A percentile compares a stretch with the other conserved stretches of the same genome.
These are phyloP conservation scores for Gossypium davidsonii DNA, from an alignment of 441 rosid species.

Conservation along the genomic window DNA sequence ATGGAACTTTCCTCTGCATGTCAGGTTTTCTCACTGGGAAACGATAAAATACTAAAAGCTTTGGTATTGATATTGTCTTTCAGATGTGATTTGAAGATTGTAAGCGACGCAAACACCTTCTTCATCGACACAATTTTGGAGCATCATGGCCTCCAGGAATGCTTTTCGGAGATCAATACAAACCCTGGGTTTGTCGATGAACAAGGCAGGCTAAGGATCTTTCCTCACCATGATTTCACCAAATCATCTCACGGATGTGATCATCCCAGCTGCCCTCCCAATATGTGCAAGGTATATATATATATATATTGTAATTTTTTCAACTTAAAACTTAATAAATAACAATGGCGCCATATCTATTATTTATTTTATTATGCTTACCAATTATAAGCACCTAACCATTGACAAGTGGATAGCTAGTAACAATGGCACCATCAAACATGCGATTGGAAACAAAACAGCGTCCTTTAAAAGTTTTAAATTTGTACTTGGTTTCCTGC, in stretches of 20 bases:
- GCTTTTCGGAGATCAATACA: conserved; percentile 58
- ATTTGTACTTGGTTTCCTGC: too few relatives aligned
- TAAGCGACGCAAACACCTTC: conserved; percentile 75
- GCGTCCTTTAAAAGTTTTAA: too few relatives aligned
- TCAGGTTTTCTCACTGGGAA: background rate
- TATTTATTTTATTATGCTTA: too few relatives aligned
- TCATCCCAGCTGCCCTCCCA: conserved; percentile 43
- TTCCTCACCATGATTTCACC: conserved; percentile 51
- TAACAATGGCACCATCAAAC: too few relatives aligned
- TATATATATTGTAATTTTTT: background rate
- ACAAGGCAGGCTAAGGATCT: conserved; percentile 38
- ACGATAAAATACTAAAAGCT: background rate
- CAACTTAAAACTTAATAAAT: conserved; percentile 30
- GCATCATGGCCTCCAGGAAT: conserved; percentile 47
- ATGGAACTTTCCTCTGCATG: background rate
- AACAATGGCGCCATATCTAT: too few relatives aligned
- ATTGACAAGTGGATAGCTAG: too few relatives aligned
- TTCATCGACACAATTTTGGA: conserved; percentile 55
- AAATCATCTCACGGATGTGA: conserved; percentile 51
- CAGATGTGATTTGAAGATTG: conserved; percentile 74
- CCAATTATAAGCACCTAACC: too few relatives aligned
- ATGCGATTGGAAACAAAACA: too few relatives aligned
- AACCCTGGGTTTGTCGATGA: conserved; percentile 55
- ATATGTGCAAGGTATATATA: conserved; percentile 47
- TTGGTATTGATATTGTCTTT: background rate